Percentiles rank a stretch among this genome's conserved stretches.
These are phyloP conservation scores for Fallopia convolvulus DNA, from an alignment of 148 eudicot genomes.

Conservation along the genomic window DNA sequence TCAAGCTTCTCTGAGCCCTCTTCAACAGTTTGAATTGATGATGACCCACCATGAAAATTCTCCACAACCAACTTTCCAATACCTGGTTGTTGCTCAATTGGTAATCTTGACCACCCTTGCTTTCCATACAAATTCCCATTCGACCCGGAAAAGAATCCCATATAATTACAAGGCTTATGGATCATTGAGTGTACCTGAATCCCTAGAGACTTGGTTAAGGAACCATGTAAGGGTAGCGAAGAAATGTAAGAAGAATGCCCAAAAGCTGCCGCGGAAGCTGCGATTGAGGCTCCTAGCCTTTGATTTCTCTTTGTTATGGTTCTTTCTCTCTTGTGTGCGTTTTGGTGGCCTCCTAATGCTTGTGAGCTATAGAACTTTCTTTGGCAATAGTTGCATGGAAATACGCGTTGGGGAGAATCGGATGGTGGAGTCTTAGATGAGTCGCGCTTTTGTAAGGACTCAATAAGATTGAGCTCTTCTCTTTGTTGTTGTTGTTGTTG, in stretches of 20 bases:
- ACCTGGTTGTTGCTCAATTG: slow-evolving; percentile 57
- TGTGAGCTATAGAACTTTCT: slow-evolving; percentile 17
- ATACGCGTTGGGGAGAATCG: slow-evolving; percentile 2
- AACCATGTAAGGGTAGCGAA: slow-evolving; percentile 64
- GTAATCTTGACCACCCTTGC: slow-evolving; percentile 51
- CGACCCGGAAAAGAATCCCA: slow-evolving; percentile 22
- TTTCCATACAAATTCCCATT: slow-evolving; percentile 41
- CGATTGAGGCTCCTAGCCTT: slow-evolving; percentile 13
- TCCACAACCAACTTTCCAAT: slow-evolving; percentile 42
- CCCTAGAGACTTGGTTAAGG: slow-evolving; percentile 50
- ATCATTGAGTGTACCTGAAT: slow-evolving; percentile 80
- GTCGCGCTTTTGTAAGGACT: neutral
- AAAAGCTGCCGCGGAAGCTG: slow-evolving; percentile 29
- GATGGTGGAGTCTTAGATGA: neutral
- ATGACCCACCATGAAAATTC: neutral
- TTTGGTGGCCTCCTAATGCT: slow-evolving; percentile 29
- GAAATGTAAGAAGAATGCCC: slow-evolving; percentile 47
- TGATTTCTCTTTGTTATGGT: slow-evolving; percentile 12
- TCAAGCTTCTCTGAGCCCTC: slow-evolving; percentile 47
- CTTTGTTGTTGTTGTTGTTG: neutral
- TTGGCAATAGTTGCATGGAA: slow-evolving; percentile 15
- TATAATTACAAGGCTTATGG: slow-evolving; percentile 44
- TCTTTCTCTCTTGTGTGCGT: slow-evolving; percentile 20
- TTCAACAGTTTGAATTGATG: slow-evolving; percentile 6
- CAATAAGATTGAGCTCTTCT: slow-evolving; percentile 10